Base-by-base conservation (phyloP, 192 early-diverging fungal genomes). In the Coemansia sp. region DNA sequence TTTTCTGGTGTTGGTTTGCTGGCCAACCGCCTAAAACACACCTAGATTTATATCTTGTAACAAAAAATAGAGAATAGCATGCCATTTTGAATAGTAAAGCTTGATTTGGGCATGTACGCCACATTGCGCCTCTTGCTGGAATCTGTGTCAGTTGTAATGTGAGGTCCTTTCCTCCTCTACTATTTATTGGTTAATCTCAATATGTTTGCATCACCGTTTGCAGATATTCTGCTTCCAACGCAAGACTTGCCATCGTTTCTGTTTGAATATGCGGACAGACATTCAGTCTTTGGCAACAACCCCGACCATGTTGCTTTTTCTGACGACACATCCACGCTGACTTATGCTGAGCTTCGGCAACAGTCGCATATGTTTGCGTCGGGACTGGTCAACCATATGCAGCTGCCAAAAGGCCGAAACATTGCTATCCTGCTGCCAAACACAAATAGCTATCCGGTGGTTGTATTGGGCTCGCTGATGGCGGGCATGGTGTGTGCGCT, bases 391-490 rank as follows among this genome's bases (percentile, higher is more conserved):
- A 65, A 74, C 56, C 73, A 38, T 11, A 51, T 86, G 7, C 84
- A 83, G 0, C 73, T 94, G 43, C 77, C 82, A 15, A 83, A 83
- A 17, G 88, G 89, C 12, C 86, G 93, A 55, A 83, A 86, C 15
- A 74, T 94, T 9, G 89, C 84, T n/a, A 69, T 93, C 15, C 82
- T 88, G 48, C 73, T 89, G 3, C 91, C 87, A 32, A 94, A 93
- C 75, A 79, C 83, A 14, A 83, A 86, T 29, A 76, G 84, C 49
- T 86, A 86, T 72, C 86, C 89, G 23, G 68, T 87, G 22, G 85
- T 82, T 14, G 63, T 87, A 8, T 71, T 90, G 32, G 86, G 86
- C 19, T 70, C 86, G 27, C 78, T 90, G 8, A 83, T 85, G 63
- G 84, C 85, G 4, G 86, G 90, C 23, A 83, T 84, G 11, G 78